A percentile compares a stretch with the other conserved stretches of the same genome.
Conservation (phyloP, 176 grass and related monocot species). For the Eleusine indica region DNA sequence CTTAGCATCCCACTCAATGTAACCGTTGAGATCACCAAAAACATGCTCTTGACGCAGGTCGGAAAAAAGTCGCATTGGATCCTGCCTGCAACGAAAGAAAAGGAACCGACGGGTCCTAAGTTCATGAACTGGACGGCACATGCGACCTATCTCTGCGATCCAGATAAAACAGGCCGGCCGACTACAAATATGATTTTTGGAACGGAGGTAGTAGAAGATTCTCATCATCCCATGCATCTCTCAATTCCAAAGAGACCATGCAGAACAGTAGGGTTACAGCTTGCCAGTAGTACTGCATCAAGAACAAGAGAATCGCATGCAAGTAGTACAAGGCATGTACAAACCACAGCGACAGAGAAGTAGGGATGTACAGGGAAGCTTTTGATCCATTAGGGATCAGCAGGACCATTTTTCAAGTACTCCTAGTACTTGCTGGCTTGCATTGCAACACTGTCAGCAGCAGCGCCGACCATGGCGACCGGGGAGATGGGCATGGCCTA, state of each 20-base stretch:
- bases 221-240: background rate
- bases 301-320: background rate
- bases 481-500: background rate
- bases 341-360: background rate
- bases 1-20: no score
- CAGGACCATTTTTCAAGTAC: background rate
- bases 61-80: conserved; percentile 20
- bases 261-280: background rate
- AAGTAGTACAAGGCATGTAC: background rate
- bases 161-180: background rate
- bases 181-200: no score
- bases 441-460: background rate
- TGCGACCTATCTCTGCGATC: background rate
- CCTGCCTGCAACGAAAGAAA: background rate
- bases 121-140: conserved; percentile 15
- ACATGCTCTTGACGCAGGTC: background rate
- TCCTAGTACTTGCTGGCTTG: background rate
- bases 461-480: background rate
- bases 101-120: background rate
- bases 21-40: background rate
- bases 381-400: background rate
- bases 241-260: background rate
- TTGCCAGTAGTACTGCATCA: background rate
- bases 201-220: background rate
- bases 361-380: background rate